Percentiles rank a stretch among this genome's conserved stretches.
phyloP scores from a whole-genome alignment of 495 filamentous ascomycete genomes.

The Letharia lupina region DNA sequence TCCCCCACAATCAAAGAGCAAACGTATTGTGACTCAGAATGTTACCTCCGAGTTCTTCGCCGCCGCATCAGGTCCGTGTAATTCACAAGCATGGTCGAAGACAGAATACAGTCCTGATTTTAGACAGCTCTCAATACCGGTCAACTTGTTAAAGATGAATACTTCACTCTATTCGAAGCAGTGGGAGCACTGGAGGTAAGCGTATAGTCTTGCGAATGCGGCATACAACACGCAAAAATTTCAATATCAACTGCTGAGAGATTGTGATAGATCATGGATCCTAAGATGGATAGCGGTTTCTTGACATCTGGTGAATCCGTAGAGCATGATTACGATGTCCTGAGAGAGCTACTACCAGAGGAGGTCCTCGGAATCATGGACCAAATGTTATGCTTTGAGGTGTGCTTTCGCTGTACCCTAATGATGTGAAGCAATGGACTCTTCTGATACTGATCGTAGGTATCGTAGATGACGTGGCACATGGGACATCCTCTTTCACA shows the following conservation, averaged over 20 bases:
- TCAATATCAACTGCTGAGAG: neutral
- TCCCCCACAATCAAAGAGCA: neutral
- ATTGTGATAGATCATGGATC: constrained; percentile 77
- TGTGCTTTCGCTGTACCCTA: constrained; percentile 31
- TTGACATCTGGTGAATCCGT: constrained; percentile 66
- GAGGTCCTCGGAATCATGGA: constrained; percentile 92
- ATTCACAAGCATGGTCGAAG: neutral
- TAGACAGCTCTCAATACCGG: constrained; percentile 62
- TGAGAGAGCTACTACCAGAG: constrained; percentile 57
- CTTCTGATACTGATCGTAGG: constrained; percentile 27
- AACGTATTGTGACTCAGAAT: constrained; percentile 4
- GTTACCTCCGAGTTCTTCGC: constrained; percentile 20
- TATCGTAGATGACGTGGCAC: constrained; percentile 84
- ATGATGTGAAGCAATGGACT: neutral
- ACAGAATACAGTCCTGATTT: neutral
- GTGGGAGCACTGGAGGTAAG: constrained; percentile 90
- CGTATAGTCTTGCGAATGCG: constrained; percentile 17
- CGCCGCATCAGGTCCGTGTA: constrained; percentile 21
- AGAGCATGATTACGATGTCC: constrained; percentile 78
- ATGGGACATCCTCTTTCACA: constrained; percentile 89
- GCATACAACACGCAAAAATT: neutral
- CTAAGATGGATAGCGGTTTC: constrained; percentile 95
- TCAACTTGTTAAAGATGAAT: constrained; percentile 86
- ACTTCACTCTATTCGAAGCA: constrained; percentile 86
- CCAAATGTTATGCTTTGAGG: constrained; percentile 82